Evolutionary conservation across 148 eudicot genomes (phyloP), one percentile per base, ranked within the genome.

Genomic region (Rhododendron griersonianum): DNA sequence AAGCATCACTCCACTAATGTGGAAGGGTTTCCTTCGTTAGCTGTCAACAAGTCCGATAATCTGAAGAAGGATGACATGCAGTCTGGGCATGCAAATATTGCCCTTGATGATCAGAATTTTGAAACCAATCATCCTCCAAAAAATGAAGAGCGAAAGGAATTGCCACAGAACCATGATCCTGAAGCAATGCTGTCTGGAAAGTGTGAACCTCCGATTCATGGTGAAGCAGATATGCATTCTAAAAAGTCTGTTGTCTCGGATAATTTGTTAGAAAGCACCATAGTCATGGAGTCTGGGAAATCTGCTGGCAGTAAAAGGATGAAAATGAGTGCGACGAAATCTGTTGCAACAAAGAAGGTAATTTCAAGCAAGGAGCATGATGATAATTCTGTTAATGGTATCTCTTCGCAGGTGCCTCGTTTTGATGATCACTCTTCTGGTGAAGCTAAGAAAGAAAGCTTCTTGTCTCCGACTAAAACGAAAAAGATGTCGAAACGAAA

Each of bases 271-370:
- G 61, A 57, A 50, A 65, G 82, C 84, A 75, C 77, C 61, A 47
- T 13, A 13, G 81, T 28, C 59, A 44, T 84, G 59, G 86, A 84
- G 75, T 69, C 61, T 78, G 91, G 75, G 79, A 90, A 82, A 39
- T 69, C 85, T 25, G 65, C 71, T 71, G 92, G 87, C 86, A 87
- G 78, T 50, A 86, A 25, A 89, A 93, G 87, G 87, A 89, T 87
- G 82, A 89, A 87, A 67, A 90, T 45, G 87, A 90, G 81, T 81
- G 85, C 86, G 13, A 90, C 89, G 86, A 91, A 84, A 59, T 85
- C 90, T 83, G 84, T 69, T 57, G 81, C 84, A 63, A 81, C 50
- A 85, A 82, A 84, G 59, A 83, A 84, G 59, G 87, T 89, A 2
- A 10, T 55, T 65, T 85, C 88, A 57, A 88, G 83, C 83, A 63